These are phyloP conservation scores for Nothophoma quercina DNA, from an alignment of 2,329 filamentous ascomycete species.

Conservation along the genomic window DNA sequence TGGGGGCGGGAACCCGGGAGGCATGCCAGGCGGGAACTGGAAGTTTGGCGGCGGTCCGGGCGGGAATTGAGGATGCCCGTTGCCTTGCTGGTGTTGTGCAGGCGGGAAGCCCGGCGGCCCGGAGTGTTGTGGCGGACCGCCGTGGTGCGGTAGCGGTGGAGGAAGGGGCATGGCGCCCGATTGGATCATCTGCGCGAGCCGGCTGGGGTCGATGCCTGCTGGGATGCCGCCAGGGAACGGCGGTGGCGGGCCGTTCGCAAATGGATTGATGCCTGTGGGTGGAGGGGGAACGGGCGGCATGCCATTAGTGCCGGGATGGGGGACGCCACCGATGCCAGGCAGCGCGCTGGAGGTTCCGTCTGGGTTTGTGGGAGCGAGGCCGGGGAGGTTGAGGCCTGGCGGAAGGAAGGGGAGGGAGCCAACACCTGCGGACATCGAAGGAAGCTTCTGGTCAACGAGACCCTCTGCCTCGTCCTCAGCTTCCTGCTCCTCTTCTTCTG, in stretches of 20 bases:
- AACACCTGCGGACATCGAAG: constrained; percentile 60
- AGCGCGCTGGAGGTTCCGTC: constrained; percentile 57
- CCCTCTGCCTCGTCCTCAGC: constrained; percentile 92
- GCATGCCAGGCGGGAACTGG: constrained; percentile 43
- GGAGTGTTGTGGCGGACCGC: constrained; percentile 29
- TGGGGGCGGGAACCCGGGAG: constrained; percentile 32
- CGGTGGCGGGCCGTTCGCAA: constrained; percentile 27
- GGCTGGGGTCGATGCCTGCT: constrained; percentile 38
- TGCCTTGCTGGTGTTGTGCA: constrained; percentile 22
- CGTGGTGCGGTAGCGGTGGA: constrained; percentile 38
- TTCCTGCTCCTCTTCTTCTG: constrained; percentile 94
- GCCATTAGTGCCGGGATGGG: constrained; percentile 23
- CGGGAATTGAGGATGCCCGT: constrained; percentile 33
- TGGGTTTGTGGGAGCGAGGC: constrained; percentile 40
- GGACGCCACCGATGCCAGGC: constrained; percentile 56
- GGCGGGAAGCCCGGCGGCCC: constrained; percentile 35
- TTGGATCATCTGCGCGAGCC: constrained; percentile 45
- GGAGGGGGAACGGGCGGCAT: constrained; percentile 36
- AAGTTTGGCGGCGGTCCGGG: constrained; percentile 49
- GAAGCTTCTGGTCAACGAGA: constrained; percentile 88
- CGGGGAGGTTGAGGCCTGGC: constrained; percentile 59
- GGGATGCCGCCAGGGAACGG: constrained; percentile 33
- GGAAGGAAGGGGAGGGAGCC: constrained; percentile 64
- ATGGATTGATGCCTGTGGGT: constrained; percentile 27
- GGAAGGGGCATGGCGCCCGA: constrained; percentile 48